Evolutionary conservation across 768 basidiomycete genomes (phyloP).

Genomic region (Pleurotus giganteus): DNA sequence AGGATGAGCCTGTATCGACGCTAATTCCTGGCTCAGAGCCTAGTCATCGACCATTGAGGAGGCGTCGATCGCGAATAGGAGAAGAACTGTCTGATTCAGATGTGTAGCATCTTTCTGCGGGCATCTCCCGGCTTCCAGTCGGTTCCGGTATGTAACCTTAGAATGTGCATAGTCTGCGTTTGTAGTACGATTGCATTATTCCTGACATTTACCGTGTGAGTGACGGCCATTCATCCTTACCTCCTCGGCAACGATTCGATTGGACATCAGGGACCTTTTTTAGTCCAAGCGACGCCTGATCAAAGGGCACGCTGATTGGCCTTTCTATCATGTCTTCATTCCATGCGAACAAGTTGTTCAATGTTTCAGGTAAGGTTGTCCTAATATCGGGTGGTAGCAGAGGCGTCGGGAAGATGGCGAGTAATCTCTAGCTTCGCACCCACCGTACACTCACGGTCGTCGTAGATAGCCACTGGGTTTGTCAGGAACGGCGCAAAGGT

Average conservation of each 20-base stretch:
- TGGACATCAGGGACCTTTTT: conserved; percentile 1
- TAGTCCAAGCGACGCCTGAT: conserved; percentile 3
- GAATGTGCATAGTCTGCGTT: conserved; percentile 1
- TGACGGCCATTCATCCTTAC: conserved; percentile 6
- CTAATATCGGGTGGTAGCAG: conserved; percentile 66
- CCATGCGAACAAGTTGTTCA: conserved; percentile 38
- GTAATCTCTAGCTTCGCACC: conserved; percentile 11
- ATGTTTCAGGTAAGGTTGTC: conserved; percentile 51
- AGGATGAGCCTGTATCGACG: conserved; percentile 23
- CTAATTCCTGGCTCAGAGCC: conserved; percentile 27
- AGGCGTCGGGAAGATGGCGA: conserved; percentile 65
- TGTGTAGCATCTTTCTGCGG: conserved; percentile 13
- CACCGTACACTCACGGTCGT: conserved; percentile 8
- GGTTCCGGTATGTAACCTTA: conserved; percentile 5
- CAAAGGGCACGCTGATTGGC: neutral
- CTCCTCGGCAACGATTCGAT: conserved; percentile 9
- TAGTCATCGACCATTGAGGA: conserved; percentile 35
- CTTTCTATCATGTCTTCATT: conserved; percentile 29
- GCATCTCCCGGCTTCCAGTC: conserved; percentile 2
- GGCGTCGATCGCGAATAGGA: conserved; percentile 42
- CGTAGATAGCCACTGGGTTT: conserved; percentile 62
- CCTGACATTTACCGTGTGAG: conserved; percentile 6
- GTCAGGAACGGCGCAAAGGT: conserved; percentile 54
- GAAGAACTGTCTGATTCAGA: conserved; percentile 30
- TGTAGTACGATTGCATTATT: conserved; percentile 6